Percentiles rank a stretch among this genome's conserved stretches.
These are phyloP conservation scores for Blastomyces parvus DNA, from an alignment of 2,329 filamentous ascomycete genomes.

Conservation along the genomic window DNA sequence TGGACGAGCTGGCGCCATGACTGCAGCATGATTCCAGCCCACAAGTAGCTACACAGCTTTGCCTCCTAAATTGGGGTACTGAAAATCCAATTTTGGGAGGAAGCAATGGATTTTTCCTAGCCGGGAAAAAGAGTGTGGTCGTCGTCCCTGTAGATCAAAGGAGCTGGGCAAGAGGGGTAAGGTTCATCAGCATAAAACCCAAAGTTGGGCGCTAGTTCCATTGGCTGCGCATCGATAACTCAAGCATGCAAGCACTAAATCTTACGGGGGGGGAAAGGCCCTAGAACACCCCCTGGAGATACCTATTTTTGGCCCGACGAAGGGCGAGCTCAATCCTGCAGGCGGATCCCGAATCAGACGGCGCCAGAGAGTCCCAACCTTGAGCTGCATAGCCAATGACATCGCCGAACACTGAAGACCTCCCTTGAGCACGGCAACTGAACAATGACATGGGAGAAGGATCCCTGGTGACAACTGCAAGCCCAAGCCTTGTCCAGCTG, in stretches of 20 bases:
- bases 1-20: neutral
- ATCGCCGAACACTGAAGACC: neutral
- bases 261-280: no score
- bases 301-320: neutral
- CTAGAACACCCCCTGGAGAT: neutral
- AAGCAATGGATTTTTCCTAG: neutral
- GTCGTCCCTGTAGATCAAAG: neutral
- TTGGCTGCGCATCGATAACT: neutral
- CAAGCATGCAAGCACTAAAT: neutral
- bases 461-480: neutral
- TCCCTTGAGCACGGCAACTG: neutral
- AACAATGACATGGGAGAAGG: neutral
- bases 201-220: slow-evolving; percentile 2
- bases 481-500: neutral
- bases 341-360: neutral
- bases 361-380: neutral
- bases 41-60: neutral
- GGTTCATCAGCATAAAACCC: neutral
- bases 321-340: neutral
- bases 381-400: neutral
- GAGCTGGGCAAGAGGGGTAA: neutral
- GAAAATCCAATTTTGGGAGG: neutral
- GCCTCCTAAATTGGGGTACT: neutral
- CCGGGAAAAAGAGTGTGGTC: neutral
- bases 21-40: neutral